These are phyloP conservation scores for Falciphora oryzae DNA, from an alignment of 2,329 filamentous ascomycete species.

Conservation along the genomic window DNA sequence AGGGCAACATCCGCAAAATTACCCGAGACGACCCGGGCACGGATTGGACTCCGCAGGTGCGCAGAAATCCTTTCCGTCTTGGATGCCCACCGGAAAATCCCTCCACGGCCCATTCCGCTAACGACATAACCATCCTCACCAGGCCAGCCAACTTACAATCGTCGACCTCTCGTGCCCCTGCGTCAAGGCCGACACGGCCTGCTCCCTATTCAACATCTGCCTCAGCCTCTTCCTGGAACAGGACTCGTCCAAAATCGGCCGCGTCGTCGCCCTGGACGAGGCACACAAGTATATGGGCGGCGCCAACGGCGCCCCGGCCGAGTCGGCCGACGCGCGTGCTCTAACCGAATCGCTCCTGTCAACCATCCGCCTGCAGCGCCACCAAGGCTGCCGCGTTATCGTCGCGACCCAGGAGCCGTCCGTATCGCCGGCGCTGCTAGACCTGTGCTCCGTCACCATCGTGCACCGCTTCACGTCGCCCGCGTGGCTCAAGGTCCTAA, in stretches of 20 bases:
- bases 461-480: conserved; percentile 60
- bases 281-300: conserved; percentile 67
- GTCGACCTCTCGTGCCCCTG: conserved; percentile 67
- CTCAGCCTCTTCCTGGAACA: conserved; percentile 60
- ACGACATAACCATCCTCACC: neutral
- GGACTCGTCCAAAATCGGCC: conserved; percentile 36
- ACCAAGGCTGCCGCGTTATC: conserved; percentile 59
- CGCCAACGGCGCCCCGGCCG: conserved; percentile 23
- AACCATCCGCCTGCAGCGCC: conserved; percentile 65
- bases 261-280: conserved; percentile 67
- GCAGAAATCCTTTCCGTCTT: no score
- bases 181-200: conserved; percentile 60
- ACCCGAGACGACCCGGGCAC: conserved; percentile 17
- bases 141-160: conserved; percentile 31
- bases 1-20: conserved; percentile 7
- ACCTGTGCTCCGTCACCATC: conserved; percentile 65
- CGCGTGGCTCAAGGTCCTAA: conserved; percentile 25
- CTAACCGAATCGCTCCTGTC: conserved; percentile 59
- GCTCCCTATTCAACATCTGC: conserved; percentile 67
- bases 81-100: neutral
- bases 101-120: neutral
- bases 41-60: conserved; percentile 24
- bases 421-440: conserved; percentile 60
- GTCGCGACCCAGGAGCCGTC: conserved; percentile 76
- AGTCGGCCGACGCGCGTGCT: conserved; percentile 44